Base-by-base conservation (phyloP, 148 eudicot genomes). In the Camellia japonica region DNA sequence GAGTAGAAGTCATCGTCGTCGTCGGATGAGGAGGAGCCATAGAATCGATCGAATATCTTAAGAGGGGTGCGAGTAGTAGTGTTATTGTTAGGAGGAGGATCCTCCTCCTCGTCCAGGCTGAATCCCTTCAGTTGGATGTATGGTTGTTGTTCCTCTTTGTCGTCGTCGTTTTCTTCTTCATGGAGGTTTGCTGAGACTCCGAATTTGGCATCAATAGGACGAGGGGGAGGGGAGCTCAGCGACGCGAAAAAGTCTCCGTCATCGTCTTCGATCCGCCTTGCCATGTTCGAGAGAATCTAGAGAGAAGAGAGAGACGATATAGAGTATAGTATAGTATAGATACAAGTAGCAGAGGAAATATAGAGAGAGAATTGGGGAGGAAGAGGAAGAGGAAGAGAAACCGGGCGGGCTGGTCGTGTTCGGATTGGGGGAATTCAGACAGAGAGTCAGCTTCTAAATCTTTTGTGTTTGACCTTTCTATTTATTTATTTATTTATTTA, bases 41-140 rank as follows among this genome's bases (percentile, higher is more conserved):
- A 88, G 76, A 93, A 93, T 10, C 97, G 90, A 69, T 95, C 97
- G 80, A 91, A 95, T 18, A 93, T 75, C 84, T 82, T 85, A 7
- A 66, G 14, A 41, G 97, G 93, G 19, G 86, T 42, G 14, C 61
- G 84, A 11, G 12, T 70, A 60, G 38, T 1, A 30, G 38, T 30
- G 38, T 30, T 30, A 30, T 67, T 75, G 46, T 58, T 61, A 18
- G 74, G 78, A 41, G 38, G 38, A 30, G 38, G 38, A 30, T 30
- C 38, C 38, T 30, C 38, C 38, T 54, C 67, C 10, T 82, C 77
- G 41, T 76, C 76, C n/a, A 41, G 16, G 63, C 80, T 77, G 52
- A 82, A 62, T 47, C 18, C 61, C 58, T 59, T 18, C 55, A 38
- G 3, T 55, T 5, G 38, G 68, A 44, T 16, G 13, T n/a, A 73